Evolutionary conservation across 75 land plant genomes (phyloP).

Genomic region (Gnetum montanum): DNA sequence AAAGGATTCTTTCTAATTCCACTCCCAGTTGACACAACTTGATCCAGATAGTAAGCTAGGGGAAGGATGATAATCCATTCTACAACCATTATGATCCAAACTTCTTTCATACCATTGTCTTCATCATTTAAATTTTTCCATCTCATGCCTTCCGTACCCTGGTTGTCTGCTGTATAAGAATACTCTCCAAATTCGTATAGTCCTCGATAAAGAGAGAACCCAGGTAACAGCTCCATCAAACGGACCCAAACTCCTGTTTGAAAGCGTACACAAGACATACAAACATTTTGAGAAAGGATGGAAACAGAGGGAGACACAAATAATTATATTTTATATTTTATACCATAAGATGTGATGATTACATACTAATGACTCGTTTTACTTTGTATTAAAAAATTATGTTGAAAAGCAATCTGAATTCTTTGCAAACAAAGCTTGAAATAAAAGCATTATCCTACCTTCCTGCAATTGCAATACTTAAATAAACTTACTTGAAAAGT

Average conservation of each 20-base stretch:
- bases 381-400: too few relatives aligned
- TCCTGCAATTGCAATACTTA: background rate
- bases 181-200: conserved; percentile 73
- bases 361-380: too few relatives aligned
- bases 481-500: conserved; percentile 79
- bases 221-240: conserved; percentile 81
- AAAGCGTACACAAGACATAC: conserved; percentile 1
- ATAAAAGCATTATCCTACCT: conserved; percentile 1
- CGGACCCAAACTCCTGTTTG: conserved; percentile 54
- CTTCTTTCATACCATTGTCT: conserved; percentile 53
- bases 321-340: too few relatives aligned
- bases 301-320: too few relatives aligned
- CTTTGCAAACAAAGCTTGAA: too few relatives aligned
- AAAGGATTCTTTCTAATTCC: conserved; percentile 47
- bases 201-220: conserved; percentile 74
- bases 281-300: background rate
- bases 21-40: conserved; percentile 34
- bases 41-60: conserved; percentile 64
- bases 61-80: conserved; percentile 64
- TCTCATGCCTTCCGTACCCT: conserved; percentile 59
- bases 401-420: too few relatives aligned
- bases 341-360: too few relatives aligned
- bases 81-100: conserved; percentile 54
- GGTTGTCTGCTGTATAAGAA: conserved; percentile 41
- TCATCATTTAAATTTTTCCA: conserved; percentile 61